These are phyloP conservation scores for Linum lewisii DNA, from an alignment of 345 rosid genomes.

Conservation along the genomic window DNA sequence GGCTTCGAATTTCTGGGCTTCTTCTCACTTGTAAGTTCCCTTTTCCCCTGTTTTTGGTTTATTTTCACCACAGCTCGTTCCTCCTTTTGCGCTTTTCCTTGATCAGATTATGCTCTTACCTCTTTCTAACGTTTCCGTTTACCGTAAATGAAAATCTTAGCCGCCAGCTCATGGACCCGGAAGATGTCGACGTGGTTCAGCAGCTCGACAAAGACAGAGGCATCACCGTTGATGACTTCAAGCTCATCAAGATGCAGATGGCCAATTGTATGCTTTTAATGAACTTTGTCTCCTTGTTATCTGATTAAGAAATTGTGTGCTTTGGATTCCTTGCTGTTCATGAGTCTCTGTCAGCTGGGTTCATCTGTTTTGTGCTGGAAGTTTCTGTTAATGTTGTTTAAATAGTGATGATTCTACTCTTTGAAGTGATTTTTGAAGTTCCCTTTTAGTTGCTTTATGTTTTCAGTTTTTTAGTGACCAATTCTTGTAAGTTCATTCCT, in stretches of 20 bases:
- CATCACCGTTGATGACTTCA: conserved; percentile 74
- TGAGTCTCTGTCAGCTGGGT: conserved; percentile 1
- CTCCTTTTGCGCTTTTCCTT: neutral
- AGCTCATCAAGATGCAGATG: conserved; percentile 81
- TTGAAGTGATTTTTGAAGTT: neutral
- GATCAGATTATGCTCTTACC: conserved; percentile 1
- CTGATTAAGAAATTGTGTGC: neutral
- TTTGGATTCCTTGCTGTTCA: neutral
- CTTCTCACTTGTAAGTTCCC: conserved; percentile 56
- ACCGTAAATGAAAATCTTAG: conserved; percentile 22
- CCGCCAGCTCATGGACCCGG: conserved; percentile 81
- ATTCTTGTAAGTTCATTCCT: neutral
- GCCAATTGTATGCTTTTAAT: conserved; percentile 45
- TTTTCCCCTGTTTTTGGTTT: neutral
- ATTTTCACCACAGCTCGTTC: neutral
- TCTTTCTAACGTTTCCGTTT: conserved; percentile 2
- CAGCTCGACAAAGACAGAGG: conserved; percentile 72
- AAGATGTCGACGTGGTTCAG: conserved; percentile 65
- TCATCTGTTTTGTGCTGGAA: conserved; percentile 2
- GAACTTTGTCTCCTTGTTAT: neutral
- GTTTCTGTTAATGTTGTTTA: too few relatives aligned
- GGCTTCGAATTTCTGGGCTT: conserved; percentile 97
- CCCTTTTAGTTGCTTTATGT: neutral
- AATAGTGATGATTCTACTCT: neutral
- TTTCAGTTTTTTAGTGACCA: neutral